Percentiles rank a stretch among this genome's conserved stretches.
phyloP scores from a whole-genome alignment of 139 green algal species.

The Chlorella sp. region DNA sequence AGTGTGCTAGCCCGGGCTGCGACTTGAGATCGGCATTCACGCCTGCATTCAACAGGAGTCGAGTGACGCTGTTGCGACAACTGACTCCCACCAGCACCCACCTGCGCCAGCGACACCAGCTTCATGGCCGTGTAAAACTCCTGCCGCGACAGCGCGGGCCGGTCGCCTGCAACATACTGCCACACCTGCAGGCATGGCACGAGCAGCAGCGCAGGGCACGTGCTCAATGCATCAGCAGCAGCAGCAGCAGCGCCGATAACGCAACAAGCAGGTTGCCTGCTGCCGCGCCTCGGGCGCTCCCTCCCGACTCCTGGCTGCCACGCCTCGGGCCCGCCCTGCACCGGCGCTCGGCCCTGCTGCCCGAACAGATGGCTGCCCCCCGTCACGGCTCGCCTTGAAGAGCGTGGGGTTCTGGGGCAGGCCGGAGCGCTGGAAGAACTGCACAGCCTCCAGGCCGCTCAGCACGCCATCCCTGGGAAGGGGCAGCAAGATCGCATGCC shows the following conservation, averaged over 20 bases:
- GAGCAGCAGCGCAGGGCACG: not conserved
- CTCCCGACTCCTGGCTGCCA: too few relatives aligned
- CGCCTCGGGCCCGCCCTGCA: too few relatives aligned
- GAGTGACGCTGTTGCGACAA: too few relatives aligned
- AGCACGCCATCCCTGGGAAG: constrained; percentile 35
- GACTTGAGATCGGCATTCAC: too few relatives aligned
- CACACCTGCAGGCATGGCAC: constrained; percentile 73
- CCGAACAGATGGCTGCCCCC: not conserved
- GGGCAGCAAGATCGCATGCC: too few relatives aligned
- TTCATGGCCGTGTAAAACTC: constrained; percentile 85
- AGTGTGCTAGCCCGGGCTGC: too few relatives aligned
- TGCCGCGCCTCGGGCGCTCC: too few relatives aligned
- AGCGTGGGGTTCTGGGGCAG: constrained; percentile 71
- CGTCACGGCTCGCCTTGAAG: too few relatives aligned
- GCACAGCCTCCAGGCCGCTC: constrained; percentile 77
- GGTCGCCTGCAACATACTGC: constrained; percentile 79
- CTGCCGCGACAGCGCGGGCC: constrained; percentile 65
- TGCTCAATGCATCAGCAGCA: not conserved
- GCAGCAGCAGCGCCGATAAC: not conserved
- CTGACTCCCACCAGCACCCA: constrained; percentile 46
- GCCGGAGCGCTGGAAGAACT: constrained; percentile 80
- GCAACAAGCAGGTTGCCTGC: not conserved
- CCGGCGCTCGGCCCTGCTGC: too few relatives aligned
- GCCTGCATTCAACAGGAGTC: too few relatives aligned
- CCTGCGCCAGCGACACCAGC: constrained; percentile 77